Conservation (phyloP, 2,329 filamentous ascomycete genomes). For the Fusarium virguliforme region DNA sequence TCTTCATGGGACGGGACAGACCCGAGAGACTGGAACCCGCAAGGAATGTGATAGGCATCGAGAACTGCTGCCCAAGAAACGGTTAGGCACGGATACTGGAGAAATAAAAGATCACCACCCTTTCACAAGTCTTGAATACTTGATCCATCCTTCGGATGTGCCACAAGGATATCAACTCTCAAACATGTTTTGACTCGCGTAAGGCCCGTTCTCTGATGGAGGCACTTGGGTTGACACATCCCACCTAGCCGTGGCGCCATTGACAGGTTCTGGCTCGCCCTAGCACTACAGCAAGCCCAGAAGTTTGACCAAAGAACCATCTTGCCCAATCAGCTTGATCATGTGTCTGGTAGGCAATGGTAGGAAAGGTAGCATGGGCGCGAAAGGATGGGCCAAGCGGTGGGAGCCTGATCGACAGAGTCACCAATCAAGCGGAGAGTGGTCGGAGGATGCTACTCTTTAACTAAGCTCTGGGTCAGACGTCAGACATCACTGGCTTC, state of each 20-base stretch:
- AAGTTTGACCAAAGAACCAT: not conserved
- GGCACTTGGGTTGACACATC: not conserved
- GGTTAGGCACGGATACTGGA: not conserved
- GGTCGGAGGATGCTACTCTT: not conserved
- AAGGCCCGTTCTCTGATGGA: not conserved
- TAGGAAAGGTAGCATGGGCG: not conserved
- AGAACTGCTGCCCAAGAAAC: not conserved
- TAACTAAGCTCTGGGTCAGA: not conserved
- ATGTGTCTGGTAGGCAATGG: not conserved
- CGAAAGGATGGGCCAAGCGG: not conserved
- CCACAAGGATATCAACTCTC: no score
- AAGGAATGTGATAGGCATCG: slow-evolving; percentile 1
- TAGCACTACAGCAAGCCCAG: not conserved
- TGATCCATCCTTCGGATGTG: no score
- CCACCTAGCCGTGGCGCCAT: not conserved
- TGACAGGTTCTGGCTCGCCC: not conserved
- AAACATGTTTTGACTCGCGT: slow-evolving; percentile 1
- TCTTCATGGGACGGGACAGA: not conserved
- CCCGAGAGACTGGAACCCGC: not conserved
- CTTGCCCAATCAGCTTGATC: slow-evolving; percentile 7
- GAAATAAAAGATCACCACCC: not conserved
- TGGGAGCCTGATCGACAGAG: not conserved
- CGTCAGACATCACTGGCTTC: not conserved
- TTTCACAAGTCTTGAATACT: not conserved
- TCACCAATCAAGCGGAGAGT: not conserved